A percentile compares a stretch with the other conserved stretches of the same genome.
phyloP scores from a whole-genome alignment of 306 rosid genomes.

The Castanea sativa region DNA sequence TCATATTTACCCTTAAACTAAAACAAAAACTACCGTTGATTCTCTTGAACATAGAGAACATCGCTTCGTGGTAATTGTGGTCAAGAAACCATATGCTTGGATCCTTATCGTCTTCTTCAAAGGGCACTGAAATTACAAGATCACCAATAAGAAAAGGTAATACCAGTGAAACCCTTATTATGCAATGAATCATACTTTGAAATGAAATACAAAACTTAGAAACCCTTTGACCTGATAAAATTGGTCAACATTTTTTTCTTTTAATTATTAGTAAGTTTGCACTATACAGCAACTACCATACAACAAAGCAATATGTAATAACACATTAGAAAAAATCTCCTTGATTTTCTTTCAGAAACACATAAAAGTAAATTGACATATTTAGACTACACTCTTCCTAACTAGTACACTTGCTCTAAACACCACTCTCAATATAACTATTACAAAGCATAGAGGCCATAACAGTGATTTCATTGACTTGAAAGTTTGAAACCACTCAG shows the following conservation, averaged over 20 bases:
- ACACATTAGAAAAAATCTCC: neutral
- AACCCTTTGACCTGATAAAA: neutral
- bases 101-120: conserved; percentile 92
- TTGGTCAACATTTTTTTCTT: neutral
- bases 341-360: neutral
- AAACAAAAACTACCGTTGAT: conserved; percentile 59
- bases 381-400: neutral
- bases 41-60: conserved; percentile 97
- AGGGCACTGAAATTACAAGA: conserved; percentile 63
- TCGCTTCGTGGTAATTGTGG: conserved; percentile 84
- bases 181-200: neutral
- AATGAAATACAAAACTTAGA: neutral
- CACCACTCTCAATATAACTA: neutral
- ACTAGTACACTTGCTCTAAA: neutral
- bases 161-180: neutral
- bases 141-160: neutral
- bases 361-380: neutral
- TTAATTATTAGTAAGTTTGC: too few relatives aligned
- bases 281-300: neutral
- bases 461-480: neutral
- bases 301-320: neutral
- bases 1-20: neutral
- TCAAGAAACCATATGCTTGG: conserved; percentile 95
- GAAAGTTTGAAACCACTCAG: neutral
- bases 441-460: neutral